These are phyloP conservation scores for Trametes elegans DNA, from an alignment of 768 basidiomycete species.

Conservation along the genomic window DNA sequence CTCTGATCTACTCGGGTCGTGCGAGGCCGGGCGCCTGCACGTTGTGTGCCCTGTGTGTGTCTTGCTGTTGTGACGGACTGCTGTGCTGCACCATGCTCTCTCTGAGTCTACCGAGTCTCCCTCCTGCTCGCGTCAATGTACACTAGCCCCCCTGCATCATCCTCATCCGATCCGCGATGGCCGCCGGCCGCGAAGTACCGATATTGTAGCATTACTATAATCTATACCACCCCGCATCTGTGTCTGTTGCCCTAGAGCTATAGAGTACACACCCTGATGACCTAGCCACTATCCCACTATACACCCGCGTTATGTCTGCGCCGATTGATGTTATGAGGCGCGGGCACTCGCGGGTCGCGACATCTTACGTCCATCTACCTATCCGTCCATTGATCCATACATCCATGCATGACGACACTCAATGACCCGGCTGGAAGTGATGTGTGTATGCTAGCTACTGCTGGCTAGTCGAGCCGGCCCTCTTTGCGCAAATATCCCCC, in stretches of 20 bases:
- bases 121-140: constrained; percentile 15
- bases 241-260: background rate
- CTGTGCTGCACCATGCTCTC: constrained; percentile 8
- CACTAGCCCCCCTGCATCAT: background rate
- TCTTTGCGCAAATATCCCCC: constrained; percentile 19
- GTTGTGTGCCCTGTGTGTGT: no score
- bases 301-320: no score
- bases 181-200: background rate
- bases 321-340: no score
- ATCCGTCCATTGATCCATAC: no score
- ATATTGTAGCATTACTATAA: constrained; percentile 16
- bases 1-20: no score
- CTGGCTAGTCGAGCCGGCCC: constrained; percentile 13
- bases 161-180: no score
- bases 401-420: background rate
- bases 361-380: no score
- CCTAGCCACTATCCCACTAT: no score
- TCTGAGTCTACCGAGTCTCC: no score
- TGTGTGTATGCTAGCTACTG: constrained; percentile 15
- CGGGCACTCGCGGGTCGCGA: no score
- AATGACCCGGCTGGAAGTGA: no score
- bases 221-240: background rate
- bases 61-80: constrained; percentile 11
- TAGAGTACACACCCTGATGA: no score
- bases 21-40: constrained; percentile 2